Evolutionary conservation across 768 basidiomycete species (phyloP).

Genomic region (Termitomyces heimii): DNA sequence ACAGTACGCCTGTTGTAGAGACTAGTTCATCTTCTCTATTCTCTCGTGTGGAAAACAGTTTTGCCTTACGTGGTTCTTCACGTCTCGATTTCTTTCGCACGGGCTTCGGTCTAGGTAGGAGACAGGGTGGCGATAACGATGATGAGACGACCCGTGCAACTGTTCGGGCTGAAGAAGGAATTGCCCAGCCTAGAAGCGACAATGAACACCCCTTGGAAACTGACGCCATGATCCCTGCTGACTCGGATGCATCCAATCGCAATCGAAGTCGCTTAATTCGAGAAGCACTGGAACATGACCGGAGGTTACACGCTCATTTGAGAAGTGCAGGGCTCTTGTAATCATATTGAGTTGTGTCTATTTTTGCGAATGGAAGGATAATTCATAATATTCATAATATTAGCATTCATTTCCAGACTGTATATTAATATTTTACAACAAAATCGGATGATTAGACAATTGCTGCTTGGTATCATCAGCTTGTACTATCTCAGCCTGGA

Average conservation of each 20-base stretch:
- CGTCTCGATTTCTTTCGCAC: slow-evolving; percentile 36
- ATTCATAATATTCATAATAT: not conserved
- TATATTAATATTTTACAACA: not conserved
- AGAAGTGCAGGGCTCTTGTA: slow-evolving; percentile 61
- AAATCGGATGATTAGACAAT: not conserved
- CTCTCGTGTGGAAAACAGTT: slow-evolving; percentile 32
- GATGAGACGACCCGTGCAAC: slow-evolving; percentile 19
- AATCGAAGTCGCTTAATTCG: slow-evolving; percentile 36
- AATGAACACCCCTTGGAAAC: slow-evolving; percentile 23
- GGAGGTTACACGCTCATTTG: slow-evolving; percentile 51
- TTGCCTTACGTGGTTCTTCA: slow-evolving; percentile 33
- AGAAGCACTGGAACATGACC: slow-evolving; percentile 47
- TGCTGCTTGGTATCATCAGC: not conserved
- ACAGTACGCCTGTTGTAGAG: slow-evolving; percentile 19
- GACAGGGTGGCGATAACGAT: slow-evolving; percentile 19
- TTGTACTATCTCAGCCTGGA: too few relatives aligned
- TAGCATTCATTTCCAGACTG: not conserved
- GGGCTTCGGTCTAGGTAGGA: slow-evolving; percentile 36
- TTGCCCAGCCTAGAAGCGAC: slow-evolving; percentile 9
- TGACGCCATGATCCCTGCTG: slow-evolving; percentile 34
- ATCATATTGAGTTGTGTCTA: slow-evolving; percentile 4
- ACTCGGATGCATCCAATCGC: slow-evolving; percentile 35
- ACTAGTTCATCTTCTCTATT: slow-evolving; percentile 18
- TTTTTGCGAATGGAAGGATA: not conserved
- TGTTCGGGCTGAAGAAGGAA: slow-evolving; percentile 25